phyloP scores from a whole-genome alignment of 768 basidiomycete genomes.

The Mycena venus region DNA sequence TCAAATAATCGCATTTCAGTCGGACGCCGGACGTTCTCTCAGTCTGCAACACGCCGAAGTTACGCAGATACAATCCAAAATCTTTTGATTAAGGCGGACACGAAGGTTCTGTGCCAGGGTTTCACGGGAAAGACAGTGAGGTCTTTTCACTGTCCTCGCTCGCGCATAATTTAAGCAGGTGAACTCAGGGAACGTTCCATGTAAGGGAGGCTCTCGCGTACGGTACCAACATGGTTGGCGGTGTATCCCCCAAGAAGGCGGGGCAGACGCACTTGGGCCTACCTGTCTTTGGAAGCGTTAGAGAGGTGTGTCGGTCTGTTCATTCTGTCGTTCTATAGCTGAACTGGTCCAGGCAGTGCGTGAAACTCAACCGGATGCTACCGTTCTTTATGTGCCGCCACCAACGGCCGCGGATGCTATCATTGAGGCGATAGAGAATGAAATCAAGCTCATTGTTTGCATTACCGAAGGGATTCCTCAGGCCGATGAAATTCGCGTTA shows the following conservation, averaged over 20 bases:
- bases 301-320: slow-evolving; percentile 72
- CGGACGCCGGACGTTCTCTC: slow-evolving; percentile 86
- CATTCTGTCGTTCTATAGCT: background rate
- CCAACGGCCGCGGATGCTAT: slow-evolving; percentile 96
- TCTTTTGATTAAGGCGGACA: slow-evolving; percentile 93
- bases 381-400: slow-evolving; percentile 98
- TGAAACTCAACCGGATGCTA: slow-evolving; percentile 90
- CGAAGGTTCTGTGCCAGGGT: slow-evolving; percentile 92
- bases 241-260: slow-evolving; percentile 96
- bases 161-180: background rate
- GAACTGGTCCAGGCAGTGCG: slow-evolving; percentile 77
- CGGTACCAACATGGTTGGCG: slow-evolving; percentile 98
- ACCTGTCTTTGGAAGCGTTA: slow-evolving; percentile 93
- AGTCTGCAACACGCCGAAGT: slow-evolving; percentile 77
- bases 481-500: slow-evolving; percentile 91
- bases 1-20: slow-evolving; percentile 47
- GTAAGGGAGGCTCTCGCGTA: slow-evolving; percentile 92
- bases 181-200: slow-evolving; percentile 94
- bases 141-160: background rate
- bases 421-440: slow-evolving; percentile 98
- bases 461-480: slow-evolving; percentile 99
- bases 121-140: slow-evolving; percentile 96
- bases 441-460: slow-evolving; percentile 97
- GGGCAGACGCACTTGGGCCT: slow-evolving; percentile 95
- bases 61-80: slow-evolving; percentile 94